Evolutionary conservation across 345 rosid species (phyloP).

Genomic region (Bruguiera parviflora): DNA sequence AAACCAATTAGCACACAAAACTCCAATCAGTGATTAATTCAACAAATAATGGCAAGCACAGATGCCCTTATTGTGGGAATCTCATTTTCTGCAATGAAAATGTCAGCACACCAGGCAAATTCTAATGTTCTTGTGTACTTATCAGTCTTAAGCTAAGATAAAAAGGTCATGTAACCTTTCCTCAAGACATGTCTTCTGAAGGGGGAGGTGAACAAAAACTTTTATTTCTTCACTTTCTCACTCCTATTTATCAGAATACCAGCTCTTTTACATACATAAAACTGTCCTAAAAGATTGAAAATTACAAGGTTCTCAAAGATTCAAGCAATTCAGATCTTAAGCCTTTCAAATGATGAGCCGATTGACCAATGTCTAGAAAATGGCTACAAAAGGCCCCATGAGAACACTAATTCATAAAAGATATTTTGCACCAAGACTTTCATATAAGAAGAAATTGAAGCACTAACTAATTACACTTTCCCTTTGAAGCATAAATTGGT

Average conservation of each 20-base stretch:
- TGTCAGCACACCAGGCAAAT: not conserved
- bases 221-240: too few species aligned
- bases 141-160: not conserved
- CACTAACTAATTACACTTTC: not conserved
- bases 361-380: not conserved
- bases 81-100: not conserved
- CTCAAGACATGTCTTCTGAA: too few species aligned
- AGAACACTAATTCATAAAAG: not conserved
- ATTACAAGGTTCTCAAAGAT: not conserved
- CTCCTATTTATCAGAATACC: not conserved
- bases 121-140: not conserved
- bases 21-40: not conserved
- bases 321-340: not conserved
- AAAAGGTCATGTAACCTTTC: too few species aligned
- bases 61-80: too few species aligned
- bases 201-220: too few species aligned
- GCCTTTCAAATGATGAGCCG: not conserved
- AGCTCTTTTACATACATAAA: not conserved
- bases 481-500: not conserved
- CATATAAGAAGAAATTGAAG: not conserved
- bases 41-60: not conserved
- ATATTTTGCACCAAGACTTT: too few species aligned
- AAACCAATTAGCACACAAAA: conserved; percentile 8
- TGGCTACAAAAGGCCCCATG: not conserved
- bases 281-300: not conserved